Evolutionary conservation across 805 yeast species (phyloP), one percentile per base, ranked within the genome.

Genomic region (Ogataea nitratoaversa): DNA sequence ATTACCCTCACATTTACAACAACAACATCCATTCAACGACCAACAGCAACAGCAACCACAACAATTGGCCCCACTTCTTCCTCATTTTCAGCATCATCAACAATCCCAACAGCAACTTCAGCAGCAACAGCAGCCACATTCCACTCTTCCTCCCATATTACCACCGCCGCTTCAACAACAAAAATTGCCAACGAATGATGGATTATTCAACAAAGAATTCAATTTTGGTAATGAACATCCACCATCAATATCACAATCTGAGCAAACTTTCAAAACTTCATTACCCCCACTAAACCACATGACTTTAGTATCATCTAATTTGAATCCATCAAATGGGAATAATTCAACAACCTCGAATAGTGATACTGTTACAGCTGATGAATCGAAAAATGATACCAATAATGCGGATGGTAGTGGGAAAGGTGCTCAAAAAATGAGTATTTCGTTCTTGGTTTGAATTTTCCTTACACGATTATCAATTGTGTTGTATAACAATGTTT

Each of bases 201-300:
- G 35, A 27, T 39, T 58, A 16, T 59, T 59, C 39, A 58, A 58
- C 36, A 53, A 56, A 40, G 59, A 53, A 29, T 59, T 59, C 41
- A 54, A 49, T 29, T 47, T 59, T 32, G 50, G 44, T 5, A 12
- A 23, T 8, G 13, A 23, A 20, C 12, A 13, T 5, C 14, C 14
- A 3, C 27, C 31, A 17, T 19, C 23, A 4, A 42, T 36, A 38
- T 37, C 43, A 11, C 32, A 20, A 29, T 33, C 29, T n/a, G n/a
- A 19, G 28, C 32, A 17, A 17, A 11, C 5, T 8, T 28, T 5
- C 17, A 13, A 19, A 33, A 22, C 31, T 14, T 20, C 19, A 29
- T 16, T 16, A 14, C 31, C 18, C 8, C 16, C 31, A n/a, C 5
- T 29, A 12, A 16, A 9, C 5, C 9, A 27, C 14, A 5, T 27